A percentile compares a stretch with the other conserved stretches of the same genome.
Conservation (phyloP, 805 yeast species). For the Nakazawaea laoshanensis region DNA sequence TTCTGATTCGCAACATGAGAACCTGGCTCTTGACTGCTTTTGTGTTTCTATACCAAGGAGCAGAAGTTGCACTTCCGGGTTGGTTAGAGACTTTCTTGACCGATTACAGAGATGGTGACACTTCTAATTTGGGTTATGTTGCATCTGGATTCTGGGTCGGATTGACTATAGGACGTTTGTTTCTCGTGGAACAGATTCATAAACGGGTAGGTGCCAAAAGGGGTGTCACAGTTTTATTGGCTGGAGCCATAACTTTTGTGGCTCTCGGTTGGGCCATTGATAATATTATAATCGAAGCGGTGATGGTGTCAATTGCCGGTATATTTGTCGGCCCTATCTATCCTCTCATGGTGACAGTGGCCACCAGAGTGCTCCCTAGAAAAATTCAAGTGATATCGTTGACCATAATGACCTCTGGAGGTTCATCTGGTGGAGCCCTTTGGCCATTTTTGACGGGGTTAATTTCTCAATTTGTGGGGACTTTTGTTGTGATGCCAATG, state of each 20-base stretch:
- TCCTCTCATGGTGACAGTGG: slow-evolving; percentile 38
- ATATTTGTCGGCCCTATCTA: slow-evolving; percentile 61
- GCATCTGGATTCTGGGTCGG: slow-evolving; percentile 72
- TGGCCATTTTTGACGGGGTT: slow-evolving; percentile 47
- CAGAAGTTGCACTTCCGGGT: slow-evolving; percentile 61
- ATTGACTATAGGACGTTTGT: slow-evolving; percentile 52
- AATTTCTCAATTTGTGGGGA: slow-evolving; percentile 33
- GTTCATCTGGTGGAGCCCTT: slow-evolving; percentile 50
- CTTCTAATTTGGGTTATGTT: slow-evolving; percentile 45
- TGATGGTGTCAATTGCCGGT: slow-evolving; percentile 43
- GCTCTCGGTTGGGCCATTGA: slow-evolving; percentile 42
- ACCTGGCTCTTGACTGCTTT: slow-evolving; percentile 44
- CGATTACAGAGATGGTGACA: slow-evolving; percentile 41
- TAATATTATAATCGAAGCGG: slow-evolving; percentile 33
- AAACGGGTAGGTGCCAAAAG: slow-evolving; percentile 35
- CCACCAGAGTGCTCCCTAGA: slow-evolving; percentile 37
- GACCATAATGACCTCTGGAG: slow-evolving; percentile 46
- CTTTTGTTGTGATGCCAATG: slow-evolving; percentile 42
- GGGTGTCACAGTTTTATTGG: slow-evolving; percentile 27
- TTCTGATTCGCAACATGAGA: slow-evolving; percentile 29
- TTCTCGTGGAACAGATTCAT: slow-evolving; percentile 32
- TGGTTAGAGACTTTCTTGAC: slow-evolving; percentile 62
- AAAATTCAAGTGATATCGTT: slow-evolving; percentile 41
- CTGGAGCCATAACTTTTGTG: slow-evolving; percentile 28
- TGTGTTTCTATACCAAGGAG: slow-evolving; percentile 58